phyloP scores from a whole-genome alignment of 1,139 yeast species.

The Taphrina deformans region DNA sequence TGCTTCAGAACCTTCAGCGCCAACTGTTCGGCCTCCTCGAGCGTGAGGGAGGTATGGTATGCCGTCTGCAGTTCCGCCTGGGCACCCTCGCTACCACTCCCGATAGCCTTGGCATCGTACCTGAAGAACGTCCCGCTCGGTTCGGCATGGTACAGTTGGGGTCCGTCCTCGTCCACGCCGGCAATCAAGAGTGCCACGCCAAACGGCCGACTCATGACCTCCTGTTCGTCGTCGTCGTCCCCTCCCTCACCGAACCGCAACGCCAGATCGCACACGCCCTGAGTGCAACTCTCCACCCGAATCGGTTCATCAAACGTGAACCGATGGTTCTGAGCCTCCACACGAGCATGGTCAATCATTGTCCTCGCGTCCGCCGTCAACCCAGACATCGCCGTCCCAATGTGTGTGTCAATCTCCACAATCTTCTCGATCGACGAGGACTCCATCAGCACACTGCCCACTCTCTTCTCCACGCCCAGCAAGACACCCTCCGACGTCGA shows the following conservation, averaged over 20 bases:
- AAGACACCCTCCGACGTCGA: conserved; percentile 96
- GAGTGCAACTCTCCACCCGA: conserved; percentile 90
- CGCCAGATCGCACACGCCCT: conserved; percentile 95
- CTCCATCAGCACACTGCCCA: conserved; percentile 86
- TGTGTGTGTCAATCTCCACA: conserved; percentile 88
- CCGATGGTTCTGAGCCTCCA: conserved; percentile 82
- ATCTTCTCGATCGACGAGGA: conserved; percentile 93
- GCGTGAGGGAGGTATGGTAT: conserved; percentile 82
- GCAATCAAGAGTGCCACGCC: conserved; percentile 97
- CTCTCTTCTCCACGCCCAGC: conserved; percentile 95
- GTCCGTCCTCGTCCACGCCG: conserved; percentile 93
- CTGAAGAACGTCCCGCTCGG: conserved; percentile 97
- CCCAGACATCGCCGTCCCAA: conserved; percentile 99
- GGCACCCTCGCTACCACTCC: conserved; percentile 98
- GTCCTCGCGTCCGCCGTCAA: conserved; percentile 98
- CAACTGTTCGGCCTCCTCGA: conserved; percentile 88
- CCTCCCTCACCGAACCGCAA: conserved; percentile 98
- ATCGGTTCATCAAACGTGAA: conserved; percentile 90
- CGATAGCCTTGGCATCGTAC: conserved; percentile 98
- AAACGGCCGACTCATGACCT: conserved; percentile 97
- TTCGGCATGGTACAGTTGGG: conserved; percentile 97
- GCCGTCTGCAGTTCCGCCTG: conserved; percentile 97
- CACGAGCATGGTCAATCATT: conserved; percentile 98
- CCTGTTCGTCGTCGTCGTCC: conserved; percentile 94
- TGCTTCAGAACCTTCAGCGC: conserved; percentile 89